Evolutionary conservation across 495 filamentous ascomycete species (phyloP).

Genomic region (Apodospora peruviana): DNA sequence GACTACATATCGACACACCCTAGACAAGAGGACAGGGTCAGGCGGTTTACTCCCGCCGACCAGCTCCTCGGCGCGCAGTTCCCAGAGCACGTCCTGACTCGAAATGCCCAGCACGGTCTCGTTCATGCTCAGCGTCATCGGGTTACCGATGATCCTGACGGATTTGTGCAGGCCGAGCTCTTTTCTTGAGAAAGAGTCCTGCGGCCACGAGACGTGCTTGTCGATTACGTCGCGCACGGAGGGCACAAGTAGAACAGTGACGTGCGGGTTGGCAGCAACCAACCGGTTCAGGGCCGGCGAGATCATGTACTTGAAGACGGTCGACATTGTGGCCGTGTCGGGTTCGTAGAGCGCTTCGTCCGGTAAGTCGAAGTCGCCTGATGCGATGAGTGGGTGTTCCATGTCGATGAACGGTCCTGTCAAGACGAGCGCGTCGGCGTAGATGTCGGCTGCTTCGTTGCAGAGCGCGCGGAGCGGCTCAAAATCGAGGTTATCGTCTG

Average conservation of each 20-base stretch:
- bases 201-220: slow-evolving; percentile 85
- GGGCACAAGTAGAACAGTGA: slow-evolving; percentile 78
- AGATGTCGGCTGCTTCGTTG: slow-evolving; percentile 63
- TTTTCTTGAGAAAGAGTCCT: slow-evolving; percentile 68
- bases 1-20: slow-evolving; percentile 67
- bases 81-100: slow-evolving; percentile 75
- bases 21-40: slow-evolving; percentile 55
- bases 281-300: slow-evolving; percentile 60
- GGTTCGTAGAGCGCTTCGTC: slow-evolving; percentile 61
- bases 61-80: slow-evolving; percentile 73
- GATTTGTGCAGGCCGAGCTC: slow-evolving; percentile 69
- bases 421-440: slow-evolving; percentile 75
- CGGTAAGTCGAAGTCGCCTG: slow-evolving; percentile 86
- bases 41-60: slow-evolving; percentile 40
- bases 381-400: slow-evolving; percentile 83
- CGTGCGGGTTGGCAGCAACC: slow-evolving; percentile 59
- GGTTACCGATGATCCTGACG: slow-evolving; percentile 75
- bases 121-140: slow-evolving; percentile 78
- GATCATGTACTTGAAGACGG: slow-evolving; percentile 78
- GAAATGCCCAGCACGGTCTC: slow-evolving; percentile 75
- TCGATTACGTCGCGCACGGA: slow-evolving; percentile 79
- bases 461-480: slow-evolving; percentile 80
- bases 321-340: slow-evolving; percentile 71
- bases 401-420: slow-evolving; percentile 84
- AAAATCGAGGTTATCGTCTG: slow-evolving; percentile 85